Percentiles rank a stretch among this genome's conserved stretches.
phyloP scores from a whole-genome alignment of 371 early-diverging fungal genomes.

The Sporodiniella umbellata region DNA sequence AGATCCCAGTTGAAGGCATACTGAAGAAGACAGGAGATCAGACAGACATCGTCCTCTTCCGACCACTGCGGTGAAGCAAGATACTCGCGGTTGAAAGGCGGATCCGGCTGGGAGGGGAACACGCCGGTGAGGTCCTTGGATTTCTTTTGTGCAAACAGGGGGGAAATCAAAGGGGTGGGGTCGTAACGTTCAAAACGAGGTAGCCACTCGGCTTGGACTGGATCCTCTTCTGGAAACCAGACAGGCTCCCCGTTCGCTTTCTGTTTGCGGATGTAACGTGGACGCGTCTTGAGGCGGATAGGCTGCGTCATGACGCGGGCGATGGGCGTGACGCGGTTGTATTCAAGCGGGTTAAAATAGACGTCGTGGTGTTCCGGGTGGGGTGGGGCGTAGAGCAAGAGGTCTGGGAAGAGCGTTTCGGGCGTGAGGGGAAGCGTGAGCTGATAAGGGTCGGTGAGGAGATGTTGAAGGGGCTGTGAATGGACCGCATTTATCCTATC shows the following conservation, averaged over 20 bases:
- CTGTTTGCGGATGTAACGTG: slow-evolving; percentile 39
- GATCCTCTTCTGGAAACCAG: slow-evolving; percentile 26
- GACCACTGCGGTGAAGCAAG: slow-evolving; percentile 45
- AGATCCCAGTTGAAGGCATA: slow-evolving; percentile 71
- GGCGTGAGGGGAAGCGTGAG: slow-evolving; percentile 26
- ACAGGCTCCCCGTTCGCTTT: slow-evolving; percentile 28
- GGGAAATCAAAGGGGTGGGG: slow-evolving; percentile 20
- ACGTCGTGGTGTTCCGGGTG: slow-evolving; percentile 40
- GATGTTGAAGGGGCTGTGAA: no score
- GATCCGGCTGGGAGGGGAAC: slow-evolving; percentile 35
- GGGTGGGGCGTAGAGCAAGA: slow-evolving; percentile 43
- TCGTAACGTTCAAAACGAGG: slow-evolving; percentile 29
- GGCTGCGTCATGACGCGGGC: slow-evolving; percentile 32
- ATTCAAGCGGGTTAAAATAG: slow-evolving; percentile 43
- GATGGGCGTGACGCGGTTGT: slow-evolving; percentile 35
- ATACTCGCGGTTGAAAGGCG: slow-evolving; percentile 9
- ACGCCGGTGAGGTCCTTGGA: slow-evolving; percentile 29
- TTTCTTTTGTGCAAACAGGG: slow-evolving; percentile 50
- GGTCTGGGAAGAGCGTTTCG: slow-evolving; percentile 38
- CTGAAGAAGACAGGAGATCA: slow-evolving; percentile 53
- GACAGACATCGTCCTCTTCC: slow-evolving; percentile 65
- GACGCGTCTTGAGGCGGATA: slow-evolving; percentile 36
- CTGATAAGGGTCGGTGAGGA: slow-evolving; percentile 23
- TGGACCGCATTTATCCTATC: slow-evolving; percentile 19
- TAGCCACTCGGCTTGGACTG: slow-evolving; percentile 32